phyloP scores from a whole-genome alignment of 1,139 yeast genomes.

The Taphrina communis region DNA sequence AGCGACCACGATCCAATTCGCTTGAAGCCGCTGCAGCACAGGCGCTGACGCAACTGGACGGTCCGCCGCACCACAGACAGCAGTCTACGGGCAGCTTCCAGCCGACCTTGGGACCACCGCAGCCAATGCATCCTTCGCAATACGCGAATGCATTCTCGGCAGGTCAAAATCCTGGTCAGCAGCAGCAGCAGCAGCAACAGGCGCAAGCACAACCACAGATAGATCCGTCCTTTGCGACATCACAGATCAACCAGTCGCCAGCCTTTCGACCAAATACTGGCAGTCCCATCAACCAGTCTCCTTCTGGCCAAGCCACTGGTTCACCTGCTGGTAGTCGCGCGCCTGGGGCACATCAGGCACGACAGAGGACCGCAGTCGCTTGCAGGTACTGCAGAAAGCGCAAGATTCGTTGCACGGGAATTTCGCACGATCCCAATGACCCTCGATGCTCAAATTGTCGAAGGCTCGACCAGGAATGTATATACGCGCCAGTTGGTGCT shows the following conservation, averaged over 20 bases:
- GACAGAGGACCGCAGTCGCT: constrained; percentile 43
- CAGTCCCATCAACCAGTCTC: constrained; percentile 2
- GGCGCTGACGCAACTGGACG: constrained; percentile 31
- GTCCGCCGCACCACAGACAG: constrained; percentile 27
- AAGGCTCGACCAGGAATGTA: constrained; percentile 38
- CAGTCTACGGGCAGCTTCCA: constrained; percentile 24
- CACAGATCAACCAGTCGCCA: constrained; percentile 26
- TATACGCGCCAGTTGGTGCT: constrained; percentile 39
- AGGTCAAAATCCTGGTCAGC: constrained; percentile 16
- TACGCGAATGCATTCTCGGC: constrained; percentile 31
- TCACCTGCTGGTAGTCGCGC: constrained; percentile 24
- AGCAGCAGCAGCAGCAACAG: constrained; percentile 17
- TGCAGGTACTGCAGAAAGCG: constrained; percentile 41
- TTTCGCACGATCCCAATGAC: constrained; percentile 36
- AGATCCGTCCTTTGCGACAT: constrained; percentile 3
- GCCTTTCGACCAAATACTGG: constrained; percentile 20
- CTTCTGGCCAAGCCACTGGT: constrained; percentile 7
- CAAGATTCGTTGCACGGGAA: constrained; percentile 41
- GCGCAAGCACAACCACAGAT: constrained; percentile 10
- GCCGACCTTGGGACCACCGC: constrained; percentile 32
- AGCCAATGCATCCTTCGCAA: constrained; percentile 33
- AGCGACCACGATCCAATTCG: constrained; percentile 25
- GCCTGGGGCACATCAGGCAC: constrained; percentile 53
- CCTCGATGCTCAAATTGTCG: constrained; percentile 39
- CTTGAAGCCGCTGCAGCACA: constrained; percentile 32